Evolutionary conservation across 164 flowering plant genomes (phyloP), one percentile per base, ranked within the genome.

Genomic region (Echeveria elegans): DNA sequence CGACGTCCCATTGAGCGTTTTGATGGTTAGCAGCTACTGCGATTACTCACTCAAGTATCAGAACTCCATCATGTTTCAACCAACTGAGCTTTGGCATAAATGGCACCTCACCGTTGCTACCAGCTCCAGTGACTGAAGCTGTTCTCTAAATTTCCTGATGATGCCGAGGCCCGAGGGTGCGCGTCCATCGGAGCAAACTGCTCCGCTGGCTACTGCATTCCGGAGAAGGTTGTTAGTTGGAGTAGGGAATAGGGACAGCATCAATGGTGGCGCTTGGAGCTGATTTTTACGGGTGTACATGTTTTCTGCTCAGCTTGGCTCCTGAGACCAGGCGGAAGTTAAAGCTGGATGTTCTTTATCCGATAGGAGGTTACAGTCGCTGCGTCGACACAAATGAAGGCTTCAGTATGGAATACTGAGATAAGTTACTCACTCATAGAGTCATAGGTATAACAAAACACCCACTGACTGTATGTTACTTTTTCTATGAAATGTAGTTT

Each of bases 201-300:
- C 79, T 2, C 92, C 86, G 2, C 77, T 86, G 24, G 91, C 84
- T 16, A 74, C 82, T 3, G 75, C 69, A 0, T 90, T 90, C 68
- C 70, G 77, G 34, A 75, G 97, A 67, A 75, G 99, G 69, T 74
- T 91, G 2, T 70, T 89, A 2, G 72, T 73, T n/a, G n/a, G n/a
- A n/a, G n/a, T n/a, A n/a, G 0, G 96, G 96, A n/a, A 58, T 86
- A 26, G 92, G 88, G n/a, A 77, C 96, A 23, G 96, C 99, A 71
- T 80, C 95, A 45, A 23, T 85, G 15, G 85, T 90, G 0, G 93
- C 90, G 16, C 68, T 89, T 24, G 98, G 98, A 21, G 95, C 96
- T 32, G 83, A 94, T 73, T 91, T 94, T 53, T 81, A 72, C 26
- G 97, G 97, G 50, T 61, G 82, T 6, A 88, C 96, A 6, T 91